A percentile compares a stretch with the other conserved stretches of the same genome.
These are phyloP conservation scores for Nicotiana tomentosiformis DNA, from an alignment of 257 asterid genomes.

Conservation along the genomic window DNA sequence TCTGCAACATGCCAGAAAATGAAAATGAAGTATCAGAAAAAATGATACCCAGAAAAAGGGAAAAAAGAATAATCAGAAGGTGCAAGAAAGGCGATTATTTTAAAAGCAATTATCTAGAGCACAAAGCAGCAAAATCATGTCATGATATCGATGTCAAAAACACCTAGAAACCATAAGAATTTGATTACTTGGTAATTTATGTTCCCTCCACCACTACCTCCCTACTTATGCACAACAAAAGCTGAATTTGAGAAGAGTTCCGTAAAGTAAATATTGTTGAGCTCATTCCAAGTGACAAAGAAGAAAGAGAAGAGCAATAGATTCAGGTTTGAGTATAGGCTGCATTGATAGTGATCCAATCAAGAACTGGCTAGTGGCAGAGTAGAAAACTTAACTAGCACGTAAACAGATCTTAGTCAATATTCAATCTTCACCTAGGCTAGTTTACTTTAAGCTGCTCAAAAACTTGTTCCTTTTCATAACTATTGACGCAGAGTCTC, in stretches of 20 bases:
- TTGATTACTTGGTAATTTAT: background rate
- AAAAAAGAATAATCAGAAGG: background rate
- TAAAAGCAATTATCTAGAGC: background rate
- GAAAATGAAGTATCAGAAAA: background rate
- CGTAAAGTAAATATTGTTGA: background rate
- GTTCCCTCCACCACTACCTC: background rate
- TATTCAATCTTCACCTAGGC: background rate
- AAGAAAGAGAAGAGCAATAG: background rate
- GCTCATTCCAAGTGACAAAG: background rate
- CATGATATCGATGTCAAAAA: background rate
- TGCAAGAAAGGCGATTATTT: background rate
- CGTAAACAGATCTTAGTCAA: background rate
- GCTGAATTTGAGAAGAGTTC: background rate
- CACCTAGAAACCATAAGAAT: background rate
- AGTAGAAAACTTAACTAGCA: background rate
- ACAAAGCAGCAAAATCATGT: background rate
- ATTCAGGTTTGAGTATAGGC: background rate
- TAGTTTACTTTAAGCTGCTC: background rate
- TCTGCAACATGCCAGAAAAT: slow-evolving; percentile 41
- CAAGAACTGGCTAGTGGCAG: background rate
- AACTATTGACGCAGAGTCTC: background rate
- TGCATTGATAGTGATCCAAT: background rate
- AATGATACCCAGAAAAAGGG: background rate
- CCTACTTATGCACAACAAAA: background rate
- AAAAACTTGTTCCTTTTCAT: background rate